Percentiles rank a stretch among this genome's conserved stretches.
Evolutionary conservation across 2,329 filamentous ascomycete species (phyloP).

Genomic region (Xylariomycetidae sp.): DNA sequence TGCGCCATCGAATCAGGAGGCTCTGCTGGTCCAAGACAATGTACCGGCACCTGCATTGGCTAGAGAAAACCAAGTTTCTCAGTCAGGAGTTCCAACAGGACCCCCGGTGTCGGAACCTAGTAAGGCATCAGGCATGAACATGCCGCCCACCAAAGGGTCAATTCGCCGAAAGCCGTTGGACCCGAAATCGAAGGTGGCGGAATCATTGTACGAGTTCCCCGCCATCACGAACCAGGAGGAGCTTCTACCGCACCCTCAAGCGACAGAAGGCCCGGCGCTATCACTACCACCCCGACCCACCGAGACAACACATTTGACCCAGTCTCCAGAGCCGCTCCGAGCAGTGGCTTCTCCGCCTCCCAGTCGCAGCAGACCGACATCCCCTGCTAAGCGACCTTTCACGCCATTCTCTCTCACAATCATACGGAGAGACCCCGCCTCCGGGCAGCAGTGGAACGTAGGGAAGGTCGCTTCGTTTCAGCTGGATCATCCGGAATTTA

Average conservation of each 20-base stretch:
- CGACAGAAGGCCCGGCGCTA: constrained; percentile 8
- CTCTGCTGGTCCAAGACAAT: constrained; percentile 4
- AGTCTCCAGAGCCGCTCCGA: no score
- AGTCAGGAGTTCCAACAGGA: no score
- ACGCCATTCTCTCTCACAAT: constrained; percentile 52
- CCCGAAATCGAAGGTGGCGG: constrained; percentile 10
- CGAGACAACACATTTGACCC: no score
- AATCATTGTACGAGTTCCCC: no score
- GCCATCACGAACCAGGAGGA: constrained; percentile 5
- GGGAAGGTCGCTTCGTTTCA: constrained; percentile 56
- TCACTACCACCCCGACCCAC: constrained; percentile 12
- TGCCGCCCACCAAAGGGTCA: constrained; percentile 3
- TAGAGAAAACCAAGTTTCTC: constrained; percentile 22
- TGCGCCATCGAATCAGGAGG: constrained; percentile 11
- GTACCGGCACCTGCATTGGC: constrained; percentile 9
- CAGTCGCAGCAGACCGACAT: background rate
- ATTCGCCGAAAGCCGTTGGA: constrained; percentile 16
- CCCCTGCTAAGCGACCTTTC: constrained; percentile 21
- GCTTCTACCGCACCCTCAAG: constrained; percentile 1
- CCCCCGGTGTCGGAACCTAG: background rate
- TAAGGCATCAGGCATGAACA: background rate
- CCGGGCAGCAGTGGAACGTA: constrained; percentile 69
- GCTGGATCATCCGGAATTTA: constrained; percentile 32
- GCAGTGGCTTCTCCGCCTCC: no score
- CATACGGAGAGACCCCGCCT: constrained; percentile 66